Evolutionary conservation across 495 filamentous ascomycete genomes (phyloP), one percentile per base, ranked within the genome.

Genomic region (Aspergillus taichungensis): DNA sequence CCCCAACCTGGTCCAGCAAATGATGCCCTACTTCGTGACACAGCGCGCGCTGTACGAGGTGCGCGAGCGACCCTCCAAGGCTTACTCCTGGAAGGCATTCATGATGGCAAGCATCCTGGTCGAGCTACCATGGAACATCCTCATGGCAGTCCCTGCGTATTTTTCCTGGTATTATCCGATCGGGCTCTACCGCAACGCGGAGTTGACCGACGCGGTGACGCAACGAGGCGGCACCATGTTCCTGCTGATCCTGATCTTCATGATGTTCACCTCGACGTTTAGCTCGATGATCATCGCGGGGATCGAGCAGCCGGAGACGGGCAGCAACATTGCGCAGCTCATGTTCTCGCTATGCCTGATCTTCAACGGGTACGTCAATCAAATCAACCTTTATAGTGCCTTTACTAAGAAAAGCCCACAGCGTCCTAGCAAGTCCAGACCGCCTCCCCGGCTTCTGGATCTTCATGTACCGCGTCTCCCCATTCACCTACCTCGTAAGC

Each of bases 121-220:
- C 39, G 86, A 91, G 60, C 57, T 90, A 2, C 83, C 82, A 0
- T 90, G 84, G 82, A 83, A 87, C 51, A 74, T 79, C 3, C 59
- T 88, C 13, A 79, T 84, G 72, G 74, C 81, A 3, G 72, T 77
- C 0, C 62, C 88, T 13, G 77, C 85, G 59, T 88, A 72, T 65
- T 69, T 88, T 55, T 77, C 68, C 47, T 90, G 83, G 83, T 90
- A 90, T 56, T 91, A 88, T 59, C 86, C 87, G 6, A 74, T 88
- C 37, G 88, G 87, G 0, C 72, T 92, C 0, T 83, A 84, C 54
- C 62, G 62, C 29, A 90, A 95, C 56, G 79, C 85, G 5, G 62
- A 67, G 13, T 71, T 75, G 0, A 77, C 79, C 2, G 69, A 73
- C 42, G 54, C 72, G 36, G 72, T 79, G 3, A 54, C 64, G 12